These are phyloP conservation scores for Suhomyces guaymorum DNA, from an alignment of 1,139 yeast genomes.

Conservation along the genomic window DNA sequence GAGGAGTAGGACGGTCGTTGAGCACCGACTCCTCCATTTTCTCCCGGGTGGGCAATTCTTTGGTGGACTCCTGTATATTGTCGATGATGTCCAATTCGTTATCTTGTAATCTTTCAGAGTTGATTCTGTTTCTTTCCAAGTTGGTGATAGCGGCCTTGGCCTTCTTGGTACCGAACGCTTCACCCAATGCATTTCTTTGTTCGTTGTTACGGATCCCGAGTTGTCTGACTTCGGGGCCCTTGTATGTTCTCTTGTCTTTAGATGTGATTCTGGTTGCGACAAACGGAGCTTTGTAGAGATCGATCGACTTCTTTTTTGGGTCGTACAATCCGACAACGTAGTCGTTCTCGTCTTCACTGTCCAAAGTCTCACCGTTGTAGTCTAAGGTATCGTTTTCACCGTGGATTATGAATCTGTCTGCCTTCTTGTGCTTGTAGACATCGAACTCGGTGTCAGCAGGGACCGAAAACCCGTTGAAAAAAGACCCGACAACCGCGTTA, in stretches of 20 bases:
- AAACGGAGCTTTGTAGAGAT: conserved; percentile 62
- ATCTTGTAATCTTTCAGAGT: conserved; percentile 73
- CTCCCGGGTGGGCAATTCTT: conserved; percentile 67
- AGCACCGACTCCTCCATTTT: conserved; percentile 56
- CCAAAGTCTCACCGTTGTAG: conserved; percentile 61
- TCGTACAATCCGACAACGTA: conserved; percentile 74
- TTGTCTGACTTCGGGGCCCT: conserved; percentile 65
- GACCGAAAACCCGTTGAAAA: conserved; percentile 73
- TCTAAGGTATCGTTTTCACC: conserved; percentile 77
- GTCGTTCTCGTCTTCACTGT: conserved; percentile 39
- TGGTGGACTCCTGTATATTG: conserved; percentile 69
- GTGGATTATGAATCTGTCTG: conserved; percentile 55
- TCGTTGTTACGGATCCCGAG: conserved; percentile 52
- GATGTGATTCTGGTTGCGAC: conserved; percentile 57
- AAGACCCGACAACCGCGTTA: conserved; percentile 50
- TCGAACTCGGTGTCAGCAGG: conserved; percentile 63
- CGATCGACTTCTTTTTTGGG: conserved; percentile 56
- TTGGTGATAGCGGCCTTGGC: conserved; percentile 89
- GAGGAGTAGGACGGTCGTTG: conserved; percentile 80
- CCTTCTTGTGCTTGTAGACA: conserved; percentile 56
- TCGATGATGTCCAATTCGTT: conserved; percentile 82
- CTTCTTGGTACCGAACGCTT: conserved; percentile 94
- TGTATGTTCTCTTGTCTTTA: conserved; percentile 49
- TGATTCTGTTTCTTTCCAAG: conserved; percentile 80
- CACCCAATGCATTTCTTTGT: conserved; percentile 84